Conservation (phyloP, 1,139 yeast species). For the Kurtzmaniella quercitrusa region DNA sequence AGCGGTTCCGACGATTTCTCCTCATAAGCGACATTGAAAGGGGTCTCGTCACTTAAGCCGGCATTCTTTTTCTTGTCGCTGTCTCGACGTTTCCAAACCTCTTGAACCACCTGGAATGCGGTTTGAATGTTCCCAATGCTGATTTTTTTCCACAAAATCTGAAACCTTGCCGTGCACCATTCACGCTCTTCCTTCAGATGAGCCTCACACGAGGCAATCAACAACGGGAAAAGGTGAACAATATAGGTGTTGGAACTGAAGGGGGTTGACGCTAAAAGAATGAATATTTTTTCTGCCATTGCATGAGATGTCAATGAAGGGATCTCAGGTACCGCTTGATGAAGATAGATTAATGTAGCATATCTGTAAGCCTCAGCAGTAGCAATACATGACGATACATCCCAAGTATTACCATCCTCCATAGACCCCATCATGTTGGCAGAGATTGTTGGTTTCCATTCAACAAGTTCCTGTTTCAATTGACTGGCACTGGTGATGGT, state of each 20-base stretch:
- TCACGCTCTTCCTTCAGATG: slow-evolving; percentile 52
- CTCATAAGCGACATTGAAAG: slow-evolving; percentile 2
- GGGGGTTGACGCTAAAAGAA: slow-evolving; percentile 60
- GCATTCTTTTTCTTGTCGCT: slow-evolving; percentile 17
- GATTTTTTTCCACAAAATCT: slow-evolving; percentile 45
- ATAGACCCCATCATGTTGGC: slow-evolving; percentile 24
- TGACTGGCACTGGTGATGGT: slow-evolving; percentile 54
- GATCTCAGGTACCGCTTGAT: slow-evolving; percentile 68
- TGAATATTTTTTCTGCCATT: slow-evolving; percentile 56
- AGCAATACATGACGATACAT: slow-evolving; percentile 55
- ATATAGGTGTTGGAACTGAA: slow-evolving; percentile 52
- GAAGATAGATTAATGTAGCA: slow-evolving; percentile 54
- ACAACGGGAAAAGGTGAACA: slow-evolving; percentile 59
- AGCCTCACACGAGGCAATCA: slow-evolving; percentile 65
- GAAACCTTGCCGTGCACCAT: slow-evolving; percentile 63
- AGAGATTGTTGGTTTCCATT: slow-evolving; percentile 51
- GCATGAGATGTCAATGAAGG: slow-evolving; percentile 53
- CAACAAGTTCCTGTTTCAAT: slow-evolving; percentile 46
- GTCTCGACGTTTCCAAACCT: slow-evolving; percentile 65
- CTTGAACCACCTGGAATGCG: slow-evolving; percentile 64
- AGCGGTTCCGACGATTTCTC: slow-evolving; percentile 11
- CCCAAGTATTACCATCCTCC: slow-evolving; percentile 33
- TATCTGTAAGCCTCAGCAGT: slow-evolving; percentile 68
- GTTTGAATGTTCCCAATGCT: slow-evolving; percentile 66
- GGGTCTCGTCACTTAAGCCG: slow-evolving; percentile 2